Evolutionary conservation across 176 grass and related monocot genomes (phyloP).

Genomic region (Eragrostis curvula): DNA sequence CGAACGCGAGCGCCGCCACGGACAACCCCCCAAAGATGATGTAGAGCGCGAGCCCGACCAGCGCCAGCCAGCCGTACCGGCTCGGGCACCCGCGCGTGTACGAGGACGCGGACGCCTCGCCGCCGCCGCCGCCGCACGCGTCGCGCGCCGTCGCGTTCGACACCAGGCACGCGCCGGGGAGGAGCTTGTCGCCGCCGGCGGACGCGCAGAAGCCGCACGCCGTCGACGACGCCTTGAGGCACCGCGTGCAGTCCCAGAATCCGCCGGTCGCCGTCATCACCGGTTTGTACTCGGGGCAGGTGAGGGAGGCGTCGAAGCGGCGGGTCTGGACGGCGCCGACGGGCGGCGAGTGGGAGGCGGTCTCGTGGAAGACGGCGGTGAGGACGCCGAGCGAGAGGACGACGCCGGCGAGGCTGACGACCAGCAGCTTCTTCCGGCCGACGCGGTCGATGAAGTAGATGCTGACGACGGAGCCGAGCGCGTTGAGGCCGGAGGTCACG

Average conservation of each 20-base stretch:
- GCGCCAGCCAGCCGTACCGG: conserved; percentile 76
- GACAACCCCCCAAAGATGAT: conserved; percentile 71
- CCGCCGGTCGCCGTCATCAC: neutral
- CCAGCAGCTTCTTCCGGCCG: conserved; percentile 65
- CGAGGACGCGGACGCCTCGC: conserved; percentile 57
- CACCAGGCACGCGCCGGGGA: conserved; percentile 78
- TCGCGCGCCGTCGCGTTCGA: conserved; percentile 47
- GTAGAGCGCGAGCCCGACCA: conserved; percentile 78
- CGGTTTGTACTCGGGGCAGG: conserved; percentile 51
- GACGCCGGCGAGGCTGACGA: conserved; percentile 77
- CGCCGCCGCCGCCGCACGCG: conserved; percentile 53
- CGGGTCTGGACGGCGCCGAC: conserved; percentile 52
- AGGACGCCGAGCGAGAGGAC: conserved; percentile 65
- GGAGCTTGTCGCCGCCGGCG: conserved; percentile 52
- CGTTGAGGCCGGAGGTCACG: conserved; percentile 83
- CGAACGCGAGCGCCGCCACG: conserved; percentile 62
- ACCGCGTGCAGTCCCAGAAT: conserved; percentile 84
- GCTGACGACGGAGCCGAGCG: conserved; percentile 82
- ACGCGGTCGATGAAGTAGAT: conserved; percentile 87
- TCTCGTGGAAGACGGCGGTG: conserved; percentile 68
- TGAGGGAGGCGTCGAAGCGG: conserved; percentile 41
- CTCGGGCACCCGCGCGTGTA: conserved; percentile 89
- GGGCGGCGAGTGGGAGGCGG: conserved; percentile 60
- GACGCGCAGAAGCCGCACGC: conserved; percentile 81
- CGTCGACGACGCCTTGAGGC: conserved; percentile 50